Conservation (phyloP, 2,329 filamentous ascomycete species). For the Bimuria novae-zelandiae region DNA sequence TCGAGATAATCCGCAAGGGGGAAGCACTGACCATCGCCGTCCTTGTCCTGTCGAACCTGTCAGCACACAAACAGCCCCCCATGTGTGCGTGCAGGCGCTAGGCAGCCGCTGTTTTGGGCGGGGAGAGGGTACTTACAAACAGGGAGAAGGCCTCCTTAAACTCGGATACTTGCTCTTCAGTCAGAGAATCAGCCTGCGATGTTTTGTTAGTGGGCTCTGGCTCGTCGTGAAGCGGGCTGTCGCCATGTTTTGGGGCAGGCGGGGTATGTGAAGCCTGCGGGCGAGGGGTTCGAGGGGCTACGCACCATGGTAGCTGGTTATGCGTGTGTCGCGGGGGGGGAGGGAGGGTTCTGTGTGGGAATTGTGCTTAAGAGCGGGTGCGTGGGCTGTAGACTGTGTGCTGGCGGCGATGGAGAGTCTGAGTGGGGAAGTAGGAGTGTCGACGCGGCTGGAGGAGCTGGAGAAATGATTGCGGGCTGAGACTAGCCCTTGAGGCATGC, state of each 20-base stretch:
- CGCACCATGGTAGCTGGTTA: constrained; percentile 43
- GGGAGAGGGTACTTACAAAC: constrained; percentile 73
- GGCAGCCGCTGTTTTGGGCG: constrained; percentile 27
- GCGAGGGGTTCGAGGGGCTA: constrained; percentile 22
- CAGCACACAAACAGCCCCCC: constrained; percentile 26
- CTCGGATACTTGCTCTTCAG: constrained; percentile 99
- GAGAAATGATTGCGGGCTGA: constrained; percentile 28
- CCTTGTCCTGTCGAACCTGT: constrained; percentile 56
- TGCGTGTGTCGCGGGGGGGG: constrained; percentile 7
- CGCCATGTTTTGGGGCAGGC: constrained; percentile 40
- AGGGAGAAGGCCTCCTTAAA: constrained; percentile 99
- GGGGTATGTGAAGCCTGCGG: constrained; percentile 39
- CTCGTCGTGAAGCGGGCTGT: constrained; percentile 19
- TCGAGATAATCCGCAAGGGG: not conserved
- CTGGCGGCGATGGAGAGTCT: not conserved
- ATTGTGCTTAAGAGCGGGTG: constrained; percentile 6
- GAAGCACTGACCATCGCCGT: constrained; percentile 58
- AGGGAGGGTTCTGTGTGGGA: not conserved
- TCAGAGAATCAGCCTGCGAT: constrained; percentile 89
- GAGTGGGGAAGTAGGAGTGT: constrained; percentile 29
- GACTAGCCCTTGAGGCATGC: constrained; percentile 5
- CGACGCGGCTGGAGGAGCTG: constrained; percentile 32
- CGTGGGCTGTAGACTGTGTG: constrained; percentile 5
- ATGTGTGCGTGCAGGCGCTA: constrained; percentile 17
- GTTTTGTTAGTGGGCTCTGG: constrained; percentile 29